These are phyloP conservation scores for Hypholoma sublateritium DNA, from an alignment of 768 basidiomycete genomes.

Conservation along the genomic window DNA sequence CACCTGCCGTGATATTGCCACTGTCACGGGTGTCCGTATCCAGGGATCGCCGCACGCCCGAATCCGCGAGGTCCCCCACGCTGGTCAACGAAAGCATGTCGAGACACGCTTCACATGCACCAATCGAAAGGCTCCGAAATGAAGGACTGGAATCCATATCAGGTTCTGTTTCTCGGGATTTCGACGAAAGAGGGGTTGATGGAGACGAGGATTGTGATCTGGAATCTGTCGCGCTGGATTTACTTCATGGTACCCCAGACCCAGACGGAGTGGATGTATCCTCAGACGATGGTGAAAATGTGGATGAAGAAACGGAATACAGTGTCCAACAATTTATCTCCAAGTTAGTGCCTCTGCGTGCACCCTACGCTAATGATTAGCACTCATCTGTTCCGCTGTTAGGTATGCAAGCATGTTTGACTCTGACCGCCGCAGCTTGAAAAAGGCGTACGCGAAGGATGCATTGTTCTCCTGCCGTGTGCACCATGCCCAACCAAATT, in stretches of 20 bases:
- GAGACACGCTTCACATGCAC: not conserved
- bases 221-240: not conserved
- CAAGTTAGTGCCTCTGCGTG: not conserved
- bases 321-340: not conserved
- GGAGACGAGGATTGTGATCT: slow-evolving; percentile 2
- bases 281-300: not conserved
- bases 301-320: not conserved
- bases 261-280: not conserved
- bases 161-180: not conserved
- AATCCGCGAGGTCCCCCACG: not conserved
- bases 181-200: not conserved
- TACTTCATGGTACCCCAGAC: not conserved
- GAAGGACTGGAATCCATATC: not conserved
- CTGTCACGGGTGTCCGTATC: not conserved
- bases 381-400: not conserved
- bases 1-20: not conserved
- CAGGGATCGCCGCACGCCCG: not conserved
- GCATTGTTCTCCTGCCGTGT: slow-evolving; percentile 27
- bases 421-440: slow-evolving; percentile 20
- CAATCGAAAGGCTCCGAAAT: not conserved
- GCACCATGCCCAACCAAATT: slow-evolving; percentile 13
- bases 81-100: not conserved
- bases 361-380: not conserved
- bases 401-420: slow-evolving; percentile 28
- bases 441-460: slow-evolving; percentile 25